Percentiles rank a stretch among this genome's conserved stretches.
These are phyloP conservation scores for Marsdenia floribunda DNA, from an alignment of 257 asterid species.

Conservation along the genomic window DNA sequence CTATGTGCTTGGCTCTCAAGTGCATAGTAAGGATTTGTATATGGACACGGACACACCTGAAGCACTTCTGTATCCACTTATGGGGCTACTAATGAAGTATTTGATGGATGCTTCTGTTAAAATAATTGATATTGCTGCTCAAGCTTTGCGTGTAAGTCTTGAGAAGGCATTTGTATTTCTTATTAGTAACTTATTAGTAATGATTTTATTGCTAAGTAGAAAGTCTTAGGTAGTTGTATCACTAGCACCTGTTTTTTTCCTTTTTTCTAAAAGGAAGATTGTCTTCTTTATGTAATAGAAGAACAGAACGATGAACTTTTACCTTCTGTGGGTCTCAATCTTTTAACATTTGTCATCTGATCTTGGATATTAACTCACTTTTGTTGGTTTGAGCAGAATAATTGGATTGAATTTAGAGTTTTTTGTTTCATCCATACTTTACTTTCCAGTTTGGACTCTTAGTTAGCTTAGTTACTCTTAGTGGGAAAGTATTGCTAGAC, in stretches of 20 bases:
- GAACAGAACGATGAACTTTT: not conserved
- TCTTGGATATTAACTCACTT: not conserved
- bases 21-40: slow-evolving; percentile 27
- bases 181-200: not conserved
- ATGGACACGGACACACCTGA: slow-evolving; percentile 53
- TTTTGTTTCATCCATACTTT: not conserved
- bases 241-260: too few species aligned
- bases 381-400: not conserved
- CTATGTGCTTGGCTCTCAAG: slow-evolving; percentile 33
- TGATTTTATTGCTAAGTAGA: not conserved
- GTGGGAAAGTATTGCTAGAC: not conserved
- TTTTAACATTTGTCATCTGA: not conserved
- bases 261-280: not conserved
- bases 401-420: not conserved
- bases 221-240: not conserved
- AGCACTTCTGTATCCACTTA: slow-evolving; percentile 57
- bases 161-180: slow-evolving; percentile 12
- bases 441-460: not conserved
- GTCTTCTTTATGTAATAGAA: not conserved
- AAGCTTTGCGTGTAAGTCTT: slow-evolving; percentile 73
- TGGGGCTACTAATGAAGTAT: slow-evolving; percentile 75
- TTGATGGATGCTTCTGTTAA: slow-evolving; percentile 89
- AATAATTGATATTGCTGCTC: slow-evolving; percentile 78
- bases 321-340: not conserved
- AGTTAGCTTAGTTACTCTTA: not conserved